Percentiles rank a stretch among this genome's conserved stretches.
Conservation (phyloP, 2,329 filamentous ascomycete genomes). For the Trichophyton benhamiae region DNA sequence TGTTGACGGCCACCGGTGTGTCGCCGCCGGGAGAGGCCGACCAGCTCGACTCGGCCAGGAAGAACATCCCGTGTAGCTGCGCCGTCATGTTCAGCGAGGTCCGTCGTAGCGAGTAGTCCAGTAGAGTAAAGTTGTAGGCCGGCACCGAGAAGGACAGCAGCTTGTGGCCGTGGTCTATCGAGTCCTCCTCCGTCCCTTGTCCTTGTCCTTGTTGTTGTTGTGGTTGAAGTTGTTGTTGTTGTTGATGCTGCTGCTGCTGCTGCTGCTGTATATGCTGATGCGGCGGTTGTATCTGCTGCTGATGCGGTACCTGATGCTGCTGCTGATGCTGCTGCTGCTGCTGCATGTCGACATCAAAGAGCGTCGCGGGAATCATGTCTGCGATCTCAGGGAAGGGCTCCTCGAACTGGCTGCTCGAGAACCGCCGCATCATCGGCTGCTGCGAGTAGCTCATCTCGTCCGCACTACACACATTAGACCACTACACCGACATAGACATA, state of each 20-base stretch:
- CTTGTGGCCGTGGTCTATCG: conserved; percentile 55
- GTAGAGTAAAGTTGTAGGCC: conserved; percentile 46
- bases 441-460: conserved; percentile 41
- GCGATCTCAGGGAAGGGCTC: conserved; percentile 39
- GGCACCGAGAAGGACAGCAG: conserved; percentile 62
- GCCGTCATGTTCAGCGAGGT: conserved; percentile 47
- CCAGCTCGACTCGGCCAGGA: conserved; percentile 53
- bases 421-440: conserved; percentile 36
- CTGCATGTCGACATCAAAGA: conserved; percentile 23
- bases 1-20: neutral
- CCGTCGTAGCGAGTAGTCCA: conserved; percentile 47
- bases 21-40: conserved; percentile 39
- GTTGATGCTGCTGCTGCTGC: neutral
- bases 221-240: neutral
- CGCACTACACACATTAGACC: conserved; percentile 26
- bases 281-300: neutral
- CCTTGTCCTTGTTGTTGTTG: neutral
- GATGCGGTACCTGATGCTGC: neutral
- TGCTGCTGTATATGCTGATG: neutral
- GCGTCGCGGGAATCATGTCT: conserved; percentile 20
- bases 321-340: neutral
- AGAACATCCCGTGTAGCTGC: conserved; percentile 58
- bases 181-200: conserved; percentile 37
- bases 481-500: no score
- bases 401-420: conserved; percentile 34